Evolutionary conservation across 345 rosid species (phyloP), one percentile per base, ranked within the genome.

Genomic region (Syzygium aromaticum): DNA sequence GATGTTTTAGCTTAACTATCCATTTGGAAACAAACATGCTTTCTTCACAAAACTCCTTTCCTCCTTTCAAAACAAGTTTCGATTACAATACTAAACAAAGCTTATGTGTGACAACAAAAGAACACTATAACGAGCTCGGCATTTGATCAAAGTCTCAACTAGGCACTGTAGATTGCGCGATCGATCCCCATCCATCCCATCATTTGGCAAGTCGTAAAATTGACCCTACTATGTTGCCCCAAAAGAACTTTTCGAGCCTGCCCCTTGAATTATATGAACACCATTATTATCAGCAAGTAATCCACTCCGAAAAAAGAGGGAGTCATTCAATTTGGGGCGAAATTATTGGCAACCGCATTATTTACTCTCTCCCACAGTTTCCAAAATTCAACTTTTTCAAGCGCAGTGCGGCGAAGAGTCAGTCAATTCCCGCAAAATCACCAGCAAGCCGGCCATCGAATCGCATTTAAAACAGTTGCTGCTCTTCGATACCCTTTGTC

Each of bases 151-250:
- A 21, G 10, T 54, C 57, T 54, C 23, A 7, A 21, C 10, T 54
- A 21, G 3, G 21, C 21, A 53, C 54, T 16, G 8, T 53, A 16
- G 78, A 67, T 33, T 33, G 12, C 78, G 5, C 0, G 6, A 17
- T 33, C 1, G 3, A 67, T 17, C 11, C 23, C 23, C 7, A 4
- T 28, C 30, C 6, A 0, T 10, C 5, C 2, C 5, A 67, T 67
- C 77, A 16, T 30, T 30, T 13, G 11, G 21, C 3, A 16, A 43
- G 46, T 43, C 46, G 46, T 5, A 43, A 43, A 43, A 43, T 43
- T 43, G 46, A 43, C 15, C 53, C 53, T 16, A 1, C 53, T 5
- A 15, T 13, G 54, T 8, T 6, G 57, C 57, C 10, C 59, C 8
- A 8, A 30, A 67, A 33, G 23, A 38, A 59, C 4, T 12, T 67